Evolutionary conservation across 768 basidiomycete genomes (phyloP), one percentile per base, ranked within the genome.

Genomic region (Phylloporus arenicola): DNA sequence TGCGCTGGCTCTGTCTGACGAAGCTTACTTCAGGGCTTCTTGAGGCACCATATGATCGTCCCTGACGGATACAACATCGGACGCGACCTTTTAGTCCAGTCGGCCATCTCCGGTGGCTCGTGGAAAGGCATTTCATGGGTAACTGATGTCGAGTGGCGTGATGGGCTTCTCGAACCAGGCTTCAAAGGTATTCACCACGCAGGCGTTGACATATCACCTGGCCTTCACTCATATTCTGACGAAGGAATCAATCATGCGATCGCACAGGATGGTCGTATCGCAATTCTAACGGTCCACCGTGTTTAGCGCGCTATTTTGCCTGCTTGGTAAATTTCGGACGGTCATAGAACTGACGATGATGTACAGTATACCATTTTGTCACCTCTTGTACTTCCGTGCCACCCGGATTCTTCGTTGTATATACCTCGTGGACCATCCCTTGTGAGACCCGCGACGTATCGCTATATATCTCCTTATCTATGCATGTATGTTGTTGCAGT

Each of bases 41-140:
- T 71, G 14, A 80, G 78, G 58, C 72, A 82, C 50, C 91, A 93
- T 62, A 82, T 74, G 63, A 92, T 93, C 47, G 76, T 80, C 11
- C 78, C 79, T 5, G 69, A 93, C 53, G 91, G 91, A 1, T 93
- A 92, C 63, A 91, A 93, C 60, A 67, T 79, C 53, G 91, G 91
- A 9, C 81, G 91, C 10, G 84, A 93, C 69, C 82, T 78, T 71
- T 70, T 93, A 45, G 88, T 93, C 16, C 72, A 78, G 38, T 78
- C 72, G 8, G 90, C 91, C 10, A 58, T 78, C 14, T 67, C 73
- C 3, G 85, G 84, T 19, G 75, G 78, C 34, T 70, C 73, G 17
- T 86, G 82, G 78, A 77, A 78, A 30, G 77, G 81, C 4, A 74
- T 77, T 50, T 81, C 77, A 73, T 93, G 90, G 90, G 72, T 74